Base-by-base conservation (phyloP, 2,329 filamentous ascomycete genomes). In the Nigrospora sphaerica region DNA sequence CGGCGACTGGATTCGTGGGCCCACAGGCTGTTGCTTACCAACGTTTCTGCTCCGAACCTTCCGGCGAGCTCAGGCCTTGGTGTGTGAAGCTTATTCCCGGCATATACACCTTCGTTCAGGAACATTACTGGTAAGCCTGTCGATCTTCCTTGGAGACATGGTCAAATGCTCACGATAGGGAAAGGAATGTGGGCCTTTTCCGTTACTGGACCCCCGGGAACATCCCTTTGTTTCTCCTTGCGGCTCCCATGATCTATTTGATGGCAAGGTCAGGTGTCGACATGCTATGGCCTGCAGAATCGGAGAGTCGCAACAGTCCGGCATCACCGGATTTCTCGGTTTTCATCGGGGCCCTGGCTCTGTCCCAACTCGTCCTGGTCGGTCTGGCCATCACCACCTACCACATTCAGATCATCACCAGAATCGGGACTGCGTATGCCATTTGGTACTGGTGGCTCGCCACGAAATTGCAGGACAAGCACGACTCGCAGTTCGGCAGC, bases 371-470 rank as follows among this genome's bases (percentile, higher is more conserved):
- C 1, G 47, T 91, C 4, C 72, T 98, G 16, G 83, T 85, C 2
- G 50, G 79, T 3, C 64, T 92, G 49, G 87, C 89, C 17, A 65
- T 91, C 17, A 88, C 84, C 12, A 88, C 72, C 52, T 95, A 95
- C 60, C 93, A 98, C 61, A 86, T 96, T 23, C 93, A 98, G 66
- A 95, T 98, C 55, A 85, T 97, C 57, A 95, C 86, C 39, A 81
- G 93, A 19, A 76, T 98, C 14, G 85, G 88, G 2, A 95, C 91
- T 0, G 92, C 84, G 0, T 95, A 92, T 64, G 87, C 90, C 1
- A 67, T 93, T 16, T 96, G 90, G 89, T 93, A 95, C 62, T 84
- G 86, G 74, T 88, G 85, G 73, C 62, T 95, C 35, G 87, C 86
- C 1, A 68, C 66, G 4, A 64, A 62, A 32, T 56, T 79, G 7